Evolutionary conservation across 352 stramenopile genomes (phyloP).

Genomic region (Phytophthora pisi): DNA sequence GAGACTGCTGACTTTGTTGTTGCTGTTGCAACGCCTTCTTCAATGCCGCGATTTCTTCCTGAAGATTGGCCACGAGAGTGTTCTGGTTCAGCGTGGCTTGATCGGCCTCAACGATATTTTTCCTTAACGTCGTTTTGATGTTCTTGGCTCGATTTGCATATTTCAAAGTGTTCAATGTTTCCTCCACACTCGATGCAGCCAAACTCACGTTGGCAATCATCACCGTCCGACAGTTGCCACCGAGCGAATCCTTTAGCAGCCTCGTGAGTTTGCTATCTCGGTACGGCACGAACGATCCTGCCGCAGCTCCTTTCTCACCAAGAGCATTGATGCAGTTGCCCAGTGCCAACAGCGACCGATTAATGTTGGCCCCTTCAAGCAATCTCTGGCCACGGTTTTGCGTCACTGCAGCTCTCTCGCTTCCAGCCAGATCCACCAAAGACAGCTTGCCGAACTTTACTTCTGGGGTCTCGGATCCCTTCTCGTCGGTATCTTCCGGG

Average conservation of each 20-base stretch:
- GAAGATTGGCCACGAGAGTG: slow-evolving; percentile 82
- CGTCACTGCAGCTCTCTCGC: slow-evolving; percentile 90
- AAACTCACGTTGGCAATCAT: slow-evolving; percentile 94
- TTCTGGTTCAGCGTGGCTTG: slow-evolving; percentile 88
- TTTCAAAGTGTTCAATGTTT: slow-evolving; percentile 94
- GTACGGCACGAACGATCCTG: slow-evolving; percentile 85
- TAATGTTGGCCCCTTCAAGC: slow-evolving; percentile 93
- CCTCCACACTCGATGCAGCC: slow-evolving; percentile 82
- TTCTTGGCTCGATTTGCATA: slow-evolving; percentile 94
- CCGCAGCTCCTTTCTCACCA: slow-evolving; percentile 63
- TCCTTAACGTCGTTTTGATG: slow-evolving; percentile 91
- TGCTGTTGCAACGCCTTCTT: slow-evolving; percentile 61
- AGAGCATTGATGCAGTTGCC: slow-evolving; percentile 95
- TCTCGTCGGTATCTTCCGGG: slow-evolving; percentile 15
- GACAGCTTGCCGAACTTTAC: slow-evolving; percentile 90
- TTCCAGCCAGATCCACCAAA: slow-evolving; percentile 91
- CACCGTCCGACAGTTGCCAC: slow-evolving; percentile 93
- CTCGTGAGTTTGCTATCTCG: slow-evolving; percentile 90
- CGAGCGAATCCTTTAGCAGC: slow-evolving; percentile 90
- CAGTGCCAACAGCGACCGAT: slow-evolving; percentile 88
- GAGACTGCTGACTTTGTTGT: slow-evolving; percentile 13
- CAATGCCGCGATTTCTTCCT: slow-evolving; percentile 85
- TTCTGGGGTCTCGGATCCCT: slow-evolving; percentile 30
- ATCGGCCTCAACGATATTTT: slow-evolving; percentile 90
- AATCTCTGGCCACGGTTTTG: slow-evolving; percentile 88